phyloP scores from a whole-genome alignment of 306 rosid genomes.

The Acmispon strigosus region DNA sequence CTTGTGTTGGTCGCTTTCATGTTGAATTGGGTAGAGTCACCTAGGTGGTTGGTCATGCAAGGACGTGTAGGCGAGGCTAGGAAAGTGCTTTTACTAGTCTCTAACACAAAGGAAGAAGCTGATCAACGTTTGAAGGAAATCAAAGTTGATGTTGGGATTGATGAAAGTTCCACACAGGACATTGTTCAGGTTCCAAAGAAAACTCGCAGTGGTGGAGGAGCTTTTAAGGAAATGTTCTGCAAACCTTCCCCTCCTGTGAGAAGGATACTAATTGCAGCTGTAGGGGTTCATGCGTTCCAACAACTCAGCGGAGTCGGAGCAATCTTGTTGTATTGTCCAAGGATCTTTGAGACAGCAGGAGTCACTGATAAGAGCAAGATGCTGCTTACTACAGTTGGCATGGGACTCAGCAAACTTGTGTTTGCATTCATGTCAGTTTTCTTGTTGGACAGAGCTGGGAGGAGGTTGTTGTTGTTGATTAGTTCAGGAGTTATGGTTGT shows the following conservation, averaged over 20 bases:
- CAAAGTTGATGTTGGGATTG: conserved; percentile 46
- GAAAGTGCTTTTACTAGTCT: conserved; percentile 25
- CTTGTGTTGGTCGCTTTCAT: conserved; percentile 29
- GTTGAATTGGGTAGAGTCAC: conserved; percentile 56
- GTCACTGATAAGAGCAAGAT: conserved; percentile 37
- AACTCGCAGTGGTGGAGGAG: conserved; percentile 29
- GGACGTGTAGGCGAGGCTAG: conserved; percentile 57
- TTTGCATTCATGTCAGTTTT: conserved; percentile 42
- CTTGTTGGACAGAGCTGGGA: conserved; percentile 30
- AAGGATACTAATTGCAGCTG: conserved; percentile 50
- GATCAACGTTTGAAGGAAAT: conserved; percentile 41
- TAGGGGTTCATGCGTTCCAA: conserved; percentile 56
- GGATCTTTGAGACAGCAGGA: conserved; percentile 60
- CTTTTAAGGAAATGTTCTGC: conserved; percentile 41
- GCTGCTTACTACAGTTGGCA: conserved; percentile 54
- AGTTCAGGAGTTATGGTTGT: conserved; percentile 44
- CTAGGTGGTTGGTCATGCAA: conserved; percentile 69
- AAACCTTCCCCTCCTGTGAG: conserved; percentile 52
- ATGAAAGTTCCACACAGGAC: conserved; percentile 23
- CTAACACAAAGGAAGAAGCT: conserved; percentile 46
- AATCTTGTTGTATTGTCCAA: conserved; percentile 51
- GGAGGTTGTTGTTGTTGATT: conserved; percentile 34
- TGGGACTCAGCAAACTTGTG: conserved; percentile 43
- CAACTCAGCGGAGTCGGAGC: conserved; percentile 56
- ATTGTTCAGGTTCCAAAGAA: conserved; percentile 9